A percentile compares a stretch with the other conserved stretches of the same genome.
These are phyloP conservation scores for Cutaneotrichosporon dermatis DNA, from an alignment of 1,284 basidiomycete genomes.

Conservation along the genomic window DNA sequence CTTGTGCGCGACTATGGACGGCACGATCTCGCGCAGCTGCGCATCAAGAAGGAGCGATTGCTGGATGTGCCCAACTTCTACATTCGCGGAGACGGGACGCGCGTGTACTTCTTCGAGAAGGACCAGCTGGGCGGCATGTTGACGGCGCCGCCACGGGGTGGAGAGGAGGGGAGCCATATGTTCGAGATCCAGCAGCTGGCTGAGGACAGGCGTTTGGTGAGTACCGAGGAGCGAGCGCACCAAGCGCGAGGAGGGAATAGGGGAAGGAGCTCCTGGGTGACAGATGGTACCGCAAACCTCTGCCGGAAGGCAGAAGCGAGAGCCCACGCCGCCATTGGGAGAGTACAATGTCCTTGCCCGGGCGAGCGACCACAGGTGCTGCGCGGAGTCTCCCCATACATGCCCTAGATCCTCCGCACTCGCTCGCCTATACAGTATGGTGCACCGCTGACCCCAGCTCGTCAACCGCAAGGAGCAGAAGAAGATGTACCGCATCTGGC, in stretches of 20 bases:
- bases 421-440: too few relatives aligned
- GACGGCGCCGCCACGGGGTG: constrained; percentile 54
- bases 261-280: too few relatives aligned
- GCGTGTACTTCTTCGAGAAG: constrained; percentile 87
- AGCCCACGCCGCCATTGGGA: too few relatives aligned
- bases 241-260: too few relatives aligned
- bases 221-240: constrained; percentile 10
- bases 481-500: constrained; percentile 94
- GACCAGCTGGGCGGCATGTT: constrained; percentile 79
- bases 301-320: too few relatives aligned
- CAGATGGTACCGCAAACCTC: too few relatives aligned
- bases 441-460: constrained; percentile 46
- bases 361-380: too few relatives aligned
- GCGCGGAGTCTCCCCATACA: too few relatives aligned
- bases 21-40: constrained; percentile 86
- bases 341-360: too few relatives aligned
- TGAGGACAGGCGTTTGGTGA: constrained; percentile 71
- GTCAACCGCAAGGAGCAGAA: constrained; percentile 86
- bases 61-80: constrained; percentile 94
- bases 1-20: constrained; percentile 92
- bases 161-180: constrained; percentile 39
- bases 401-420: too few relatives aligned
- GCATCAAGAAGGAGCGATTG: constrained; percentile 83
- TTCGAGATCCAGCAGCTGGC: constrained; percentile 73
- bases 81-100: constrained; percentile 89